Percentiles rank a stretch among this genome's conserved stretches.
Conservation (phyloP, 306 rosid species). For the Luffa acutangula region DNA sequence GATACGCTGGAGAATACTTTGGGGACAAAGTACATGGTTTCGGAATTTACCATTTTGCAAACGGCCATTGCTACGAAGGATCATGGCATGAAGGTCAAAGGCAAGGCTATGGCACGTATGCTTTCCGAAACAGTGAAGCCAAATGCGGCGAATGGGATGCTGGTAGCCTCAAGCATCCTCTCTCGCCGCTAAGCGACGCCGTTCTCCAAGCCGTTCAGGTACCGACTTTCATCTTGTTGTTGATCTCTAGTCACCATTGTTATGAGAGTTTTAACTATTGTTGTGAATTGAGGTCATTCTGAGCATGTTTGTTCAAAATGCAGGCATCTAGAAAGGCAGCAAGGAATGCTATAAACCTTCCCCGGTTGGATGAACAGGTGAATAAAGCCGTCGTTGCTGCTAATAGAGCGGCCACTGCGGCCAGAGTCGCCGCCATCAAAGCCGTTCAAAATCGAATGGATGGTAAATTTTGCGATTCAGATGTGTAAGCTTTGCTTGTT, state of each 20-base stretch:
- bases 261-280: neutral
- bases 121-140: constrained; percentile 56
- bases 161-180: constrained; percentile 68
- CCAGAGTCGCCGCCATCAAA: constrained; percentile 93
- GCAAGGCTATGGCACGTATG: constrained; percentile 76
- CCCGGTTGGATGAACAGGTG: constrained; percentile 61
- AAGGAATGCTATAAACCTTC: constrained; percentile 59
- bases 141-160: constrained; percentile 90
- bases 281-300: neutral
- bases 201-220: constrained; percentile 81
- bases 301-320: neutral
- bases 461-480: constrained; percentile 76
- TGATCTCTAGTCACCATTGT: neutral
- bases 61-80: constrained; percentile 94
- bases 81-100: constrained; percentile 98
- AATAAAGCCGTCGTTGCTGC: constrained; percentile 78
- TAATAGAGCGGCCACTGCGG: constrained; percentile 84
- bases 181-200: constrained; percentile 32
- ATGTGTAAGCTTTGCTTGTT: constrained; percentile 25
- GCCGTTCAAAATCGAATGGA: constrained; percentile 96
- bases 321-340: constrained; percentile 25
- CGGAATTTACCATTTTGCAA: constrained; percentile 81
- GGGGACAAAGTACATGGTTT: constrained; percentile 98
- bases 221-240: neutral
- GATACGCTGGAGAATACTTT: constrained; percentile 91